These are phyloP conservation scores for Lunularia cruciata DNA, from an alignment of 225 moss, liverwort and hornwort genomes.

Conservation along the genomic window DNA sequence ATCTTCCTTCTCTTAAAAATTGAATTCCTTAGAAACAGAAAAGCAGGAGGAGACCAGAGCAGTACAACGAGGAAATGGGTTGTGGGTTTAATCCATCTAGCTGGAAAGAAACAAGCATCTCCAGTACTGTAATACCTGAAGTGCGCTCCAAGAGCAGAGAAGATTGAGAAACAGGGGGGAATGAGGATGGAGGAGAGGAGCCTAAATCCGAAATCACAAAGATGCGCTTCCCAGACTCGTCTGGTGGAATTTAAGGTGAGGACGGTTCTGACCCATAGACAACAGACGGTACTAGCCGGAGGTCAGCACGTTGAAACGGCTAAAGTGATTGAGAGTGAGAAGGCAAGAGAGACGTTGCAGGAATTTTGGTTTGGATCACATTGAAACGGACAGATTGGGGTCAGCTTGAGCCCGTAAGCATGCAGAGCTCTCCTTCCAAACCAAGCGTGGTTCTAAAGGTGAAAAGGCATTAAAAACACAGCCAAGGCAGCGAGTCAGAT, in stretches of 20 bases:
- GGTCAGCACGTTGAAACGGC: not conserved
- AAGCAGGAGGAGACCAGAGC: not conserved
- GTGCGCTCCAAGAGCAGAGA: not conserved
- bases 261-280: not conserved
- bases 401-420: not conserved
- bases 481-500: constrained; percentile 6
- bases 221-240: not conserved
- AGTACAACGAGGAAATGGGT: no score
- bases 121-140: not conserved
- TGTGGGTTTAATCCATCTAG: no score
- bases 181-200: not conserved
- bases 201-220: constrained; percentile 11
- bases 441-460: not conserved
- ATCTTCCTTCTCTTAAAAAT: not conserved
- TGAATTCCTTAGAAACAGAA: not conserved
- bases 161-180: not conserved
- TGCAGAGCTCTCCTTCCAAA: not conserved
- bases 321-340: not conserved
- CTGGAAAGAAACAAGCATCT: not conserved
- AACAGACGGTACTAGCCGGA: not conserved
- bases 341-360: constrained; percentile 8
- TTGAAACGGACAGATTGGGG: constrained; percentile 12
- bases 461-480: constrained; percentile 11
- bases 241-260: constrained; percentile 10
- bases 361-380: not conserved